Evolutionary conservation across 1,284 basidiomycete species (phyloP).

Genomic region (Nidula niveotomentosa): DNA sequence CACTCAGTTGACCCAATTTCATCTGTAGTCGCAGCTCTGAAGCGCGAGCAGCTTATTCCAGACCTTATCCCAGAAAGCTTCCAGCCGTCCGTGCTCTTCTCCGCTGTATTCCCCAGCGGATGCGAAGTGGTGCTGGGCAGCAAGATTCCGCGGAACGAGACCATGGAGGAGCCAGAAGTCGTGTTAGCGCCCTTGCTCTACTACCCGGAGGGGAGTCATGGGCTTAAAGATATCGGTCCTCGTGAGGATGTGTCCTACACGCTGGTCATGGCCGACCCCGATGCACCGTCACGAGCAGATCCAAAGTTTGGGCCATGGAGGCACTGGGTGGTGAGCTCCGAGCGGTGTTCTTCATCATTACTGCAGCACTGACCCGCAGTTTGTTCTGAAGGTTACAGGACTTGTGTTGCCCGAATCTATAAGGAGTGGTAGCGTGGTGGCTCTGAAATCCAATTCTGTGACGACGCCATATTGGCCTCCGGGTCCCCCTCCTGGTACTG

Average conservation of each 20-base stretch:
- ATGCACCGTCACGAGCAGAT: slow-evolving; percentile 57
- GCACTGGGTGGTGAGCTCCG: slow-evolving; percentile 61
- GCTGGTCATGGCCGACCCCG: slow-evolving; percentile 67
- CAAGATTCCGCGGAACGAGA: slow-evolving; percentile 41
- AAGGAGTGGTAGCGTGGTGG: slow-evolving; percentile 31
- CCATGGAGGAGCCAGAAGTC: slow-evolving; percentile 51
- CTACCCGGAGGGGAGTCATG: slow-evolving; percentile 19
- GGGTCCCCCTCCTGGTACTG: slow-evolving; percentile 53
- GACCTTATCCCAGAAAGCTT: slow-evolving; percentile 53
- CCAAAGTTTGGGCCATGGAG: slow-evolving; percentile 59
- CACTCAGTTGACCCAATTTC: slow-evolving; percentile 35
- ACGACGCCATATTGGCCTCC: slow-evolving; percentile 60
- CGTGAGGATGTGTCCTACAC: slow-evolving; percentile 49
- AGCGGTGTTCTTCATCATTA: neutral
- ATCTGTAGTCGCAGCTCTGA: slow-evolving; percentile 37
- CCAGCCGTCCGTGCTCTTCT: slow-evolving; percentile 51
- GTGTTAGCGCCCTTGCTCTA: slow-evolving; percentile 43
- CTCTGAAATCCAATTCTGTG: slow-evolving; percentile 44
- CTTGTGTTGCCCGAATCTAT: slow-evolving; percentile 41
- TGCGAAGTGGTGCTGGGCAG: slow-evolving; percentile 51
- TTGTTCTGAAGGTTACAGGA: slow-evolving; percentile 48
- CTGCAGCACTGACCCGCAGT: neutral
- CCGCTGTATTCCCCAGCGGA: slow-evolving; percentile 48
- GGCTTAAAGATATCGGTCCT: no score
- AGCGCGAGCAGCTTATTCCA: slow-evolving; percentile 48